Evolutionary conservation across 2,329 filamentous ascomycete genomes (phyloP).

Genomic region (Ophiostoma piceae): DNA sequence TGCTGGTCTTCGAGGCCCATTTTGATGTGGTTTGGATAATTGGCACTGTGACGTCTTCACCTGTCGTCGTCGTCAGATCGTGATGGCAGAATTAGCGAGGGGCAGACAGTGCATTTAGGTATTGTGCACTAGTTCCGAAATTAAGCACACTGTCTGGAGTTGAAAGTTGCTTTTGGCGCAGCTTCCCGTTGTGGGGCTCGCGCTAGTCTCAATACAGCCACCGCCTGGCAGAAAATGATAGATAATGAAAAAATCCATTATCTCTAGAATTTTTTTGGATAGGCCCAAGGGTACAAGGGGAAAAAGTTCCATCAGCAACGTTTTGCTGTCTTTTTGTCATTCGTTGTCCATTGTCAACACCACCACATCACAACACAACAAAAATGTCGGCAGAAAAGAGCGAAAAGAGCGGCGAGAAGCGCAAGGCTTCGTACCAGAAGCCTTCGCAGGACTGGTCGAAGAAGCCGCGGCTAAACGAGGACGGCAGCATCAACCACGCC

Average conservation of each 20-base stretch:
- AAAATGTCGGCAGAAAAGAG: conserved; percentile 48
- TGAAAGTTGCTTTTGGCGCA: conserved; percentile 7
- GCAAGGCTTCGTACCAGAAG: conserved; percentile 49
- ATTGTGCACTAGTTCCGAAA: background rate
- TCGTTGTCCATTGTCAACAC: background rate
- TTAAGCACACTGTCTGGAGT: background rate
- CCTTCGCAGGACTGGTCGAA: conserved; percentile 43
- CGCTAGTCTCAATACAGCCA: conserved; percentile 27
- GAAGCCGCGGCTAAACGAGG: conserved; percentile 45
- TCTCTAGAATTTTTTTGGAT: conserved; percentile 20
- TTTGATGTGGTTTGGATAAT: conserved; percentile 24
- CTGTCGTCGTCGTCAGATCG: background rate
- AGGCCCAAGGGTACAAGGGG: background rate
- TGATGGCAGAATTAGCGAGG: conserved; percentile 17
- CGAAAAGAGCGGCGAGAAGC: conserved; percentile 50
- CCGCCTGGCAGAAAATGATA: conserved; percentile 35
- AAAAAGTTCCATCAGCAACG: background rate
- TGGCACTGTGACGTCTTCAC: background rate
- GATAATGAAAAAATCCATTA: conserved; percentile 16
- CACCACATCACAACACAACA: conserved; percentile 14
- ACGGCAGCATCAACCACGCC: conserved; percentile 19
- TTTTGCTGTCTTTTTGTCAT: background rate
- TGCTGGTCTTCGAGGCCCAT: conserved; percentile 81
- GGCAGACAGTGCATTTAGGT: conserved; percentile 17
- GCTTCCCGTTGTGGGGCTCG: conserved; percentile 13